A percentile compares a stretch with the other conserved stretches of the same genome.
Evolutionary conservation across 495 filamentous ascomycete species (phyloP).

Genomic region (Lasiosphaeria ovina): DNA sequence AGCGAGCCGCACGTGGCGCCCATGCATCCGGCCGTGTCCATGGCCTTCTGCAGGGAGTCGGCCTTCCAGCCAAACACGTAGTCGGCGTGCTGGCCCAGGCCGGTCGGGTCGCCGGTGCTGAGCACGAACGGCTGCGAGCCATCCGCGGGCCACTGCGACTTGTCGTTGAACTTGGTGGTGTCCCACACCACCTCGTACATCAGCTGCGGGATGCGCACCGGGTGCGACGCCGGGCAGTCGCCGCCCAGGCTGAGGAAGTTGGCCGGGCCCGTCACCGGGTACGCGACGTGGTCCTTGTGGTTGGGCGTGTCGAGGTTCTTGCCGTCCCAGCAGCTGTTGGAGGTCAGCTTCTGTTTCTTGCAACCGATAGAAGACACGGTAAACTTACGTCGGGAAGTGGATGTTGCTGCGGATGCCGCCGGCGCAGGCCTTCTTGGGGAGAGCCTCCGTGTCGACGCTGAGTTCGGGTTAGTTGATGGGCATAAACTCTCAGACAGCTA

Average conservation of each 20-base stretch:
- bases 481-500: background rate
- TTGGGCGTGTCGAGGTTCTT: slow-evolving; percentile 53
- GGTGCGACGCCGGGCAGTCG: slow-evolving; percentile 47
- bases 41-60: slow-evolving; percentile 46
- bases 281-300: slow-evolving; percentile 52
- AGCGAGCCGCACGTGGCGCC: slow-evolving; percentile 39
- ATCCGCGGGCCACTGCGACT: slow-evolving; percentile 43
- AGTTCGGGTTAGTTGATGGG: background rate
- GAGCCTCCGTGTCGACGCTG: slow-evolving; percentile 37
- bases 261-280: slow-evolving; percentile 43
- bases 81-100: slow-evolving; percentile 47
- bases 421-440: slow-evolving; percentile 40
- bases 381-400: slow-evolving; percentile 48
- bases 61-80: slow-evolving; percentile 54
- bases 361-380: too few relatives aligned
- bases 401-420: slow-evolving; percentile 53
- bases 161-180: slow-evolving; percentile 47
- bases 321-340: slow-evolving; percentile 51
- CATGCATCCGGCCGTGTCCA: slow-evolving; percentile 47
- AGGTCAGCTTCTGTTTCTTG: too few relatives aligned
- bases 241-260: slow-evolving; percentile 44
- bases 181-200: slow-evolving; percentile 55
- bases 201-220: slow-evolving; percentile 48
- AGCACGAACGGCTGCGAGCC: slow-evolving; percentile 50
- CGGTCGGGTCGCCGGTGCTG: slow-evolving; percentile 44